Evolutionary conservation across 202 grass and related monocot species (phyloP), one percentile per base, ranked within the genome.

Genomic region (Zizania palustris): DNA sequence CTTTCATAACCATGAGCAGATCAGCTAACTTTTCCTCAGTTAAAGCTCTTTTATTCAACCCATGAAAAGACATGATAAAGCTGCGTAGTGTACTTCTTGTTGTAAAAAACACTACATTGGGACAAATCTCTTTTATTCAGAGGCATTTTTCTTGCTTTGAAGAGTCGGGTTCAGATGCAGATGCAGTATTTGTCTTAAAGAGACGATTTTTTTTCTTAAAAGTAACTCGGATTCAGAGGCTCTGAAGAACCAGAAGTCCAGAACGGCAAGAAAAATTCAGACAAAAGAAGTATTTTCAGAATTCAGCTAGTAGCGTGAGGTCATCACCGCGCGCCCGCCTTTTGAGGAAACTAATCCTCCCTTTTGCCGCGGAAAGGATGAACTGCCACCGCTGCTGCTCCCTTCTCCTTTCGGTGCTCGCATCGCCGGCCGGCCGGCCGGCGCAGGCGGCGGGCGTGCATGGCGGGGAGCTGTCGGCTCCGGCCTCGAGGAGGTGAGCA

Each of bases 381-480:
- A 51, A 51, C 42, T 41, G 10, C 63, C 16, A 13, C 38, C 16
- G 3, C 55, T 34, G 56, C 41, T 82, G 79, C 7, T 60, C 14
- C 43, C 50, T 63, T 35, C 11, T 60, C 43, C 75, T 84, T 88
- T 80, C 75, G 75, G 55, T 83, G 75, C 46, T 35, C 28, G 4
- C 46, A 16, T 55, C 51, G 51, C 51, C 19, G 7, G 51, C 51
- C 51, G n/a, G 51, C 50, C 15, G 12, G 46, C 49, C 46, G 51
- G 51, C 80, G 76, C 73, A 53, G 61, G 79, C 59, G 73, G 73
- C 67, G 38, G 59, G 75, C 85, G 80, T 64, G 75, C 74, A 37
- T 79, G 80, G 79, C 51, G 60, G 79, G 44, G 19, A 16, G 59
- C 66, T 86, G 78, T 71, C 67, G 68, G 67, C n/a, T 51, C 60